Evolutionary conservation across 164 flowering plant genomes (phyloP).

Genomic region (Vitis rotundifolia): DNA sequence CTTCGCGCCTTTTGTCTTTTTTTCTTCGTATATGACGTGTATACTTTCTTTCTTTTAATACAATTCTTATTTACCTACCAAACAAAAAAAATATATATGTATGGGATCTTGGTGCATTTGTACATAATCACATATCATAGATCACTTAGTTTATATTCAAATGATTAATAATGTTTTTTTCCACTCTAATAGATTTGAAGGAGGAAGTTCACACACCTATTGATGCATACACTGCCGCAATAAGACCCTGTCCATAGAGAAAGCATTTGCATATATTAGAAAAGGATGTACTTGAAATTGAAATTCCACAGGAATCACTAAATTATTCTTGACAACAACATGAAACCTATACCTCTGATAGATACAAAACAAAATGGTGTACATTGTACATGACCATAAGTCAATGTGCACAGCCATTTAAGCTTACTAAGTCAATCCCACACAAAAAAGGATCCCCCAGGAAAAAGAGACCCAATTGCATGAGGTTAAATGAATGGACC

Average conservation of each 20-base stretch:
- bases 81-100: too few relatives aligned
- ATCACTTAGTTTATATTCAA: neutral
- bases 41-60: too few relatives aligned
- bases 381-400: too few relatives aligned
- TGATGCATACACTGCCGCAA: conserved; percentile 64
- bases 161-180: neutral
- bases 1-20: too few relatives aligned
- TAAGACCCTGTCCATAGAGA: conserved; percentile 55
- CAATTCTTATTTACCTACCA: too few relatives aligned
- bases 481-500: too few relatives aligned
- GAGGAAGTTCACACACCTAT: conserved; percentile 46
- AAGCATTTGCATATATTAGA: conserved; percentile 17
- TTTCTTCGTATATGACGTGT: too few relatives aligned
- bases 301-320: neutral
- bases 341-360: neutral
- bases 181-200: neutral
- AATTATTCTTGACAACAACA: neutral
- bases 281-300: conserved; percentile 1
- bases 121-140: neutral
- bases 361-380: too few relatives aligned
- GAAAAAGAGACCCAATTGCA: too few relatives aligned
- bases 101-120: neutral
- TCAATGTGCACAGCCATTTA: too few relatives aligned
- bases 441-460: too few relatives aligned
- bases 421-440: too few relatives aligned